A percentile compares a stretch with the other conserved stretches of the same genome.
These are phyloP conservation scores for Globisporangium rhizosaccharum DNA, from an alignment of 352 stramenopile species.

Conservation along the genomic window DNA sequence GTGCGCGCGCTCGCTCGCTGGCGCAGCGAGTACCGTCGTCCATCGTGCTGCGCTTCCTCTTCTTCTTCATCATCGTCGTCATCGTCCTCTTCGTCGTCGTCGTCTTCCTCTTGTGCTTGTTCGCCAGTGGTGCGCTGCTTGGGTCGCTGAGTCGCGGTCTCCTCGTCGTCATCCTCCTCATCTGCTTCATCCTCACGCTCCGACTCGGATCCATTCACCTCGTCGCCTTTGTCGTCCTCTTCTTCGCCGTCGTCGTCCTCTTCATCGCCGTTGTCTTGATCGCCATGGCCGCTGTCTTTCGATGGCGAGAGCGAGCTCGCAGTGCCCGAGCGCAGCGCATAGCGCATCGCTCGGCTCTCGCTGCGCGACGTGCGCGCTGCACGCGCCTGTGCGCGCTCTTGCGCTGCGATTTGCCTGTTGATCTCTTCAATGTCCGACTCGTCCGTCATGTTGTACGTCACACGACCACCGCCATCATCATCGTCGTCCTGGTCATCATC, in stretches of 20 bases:
- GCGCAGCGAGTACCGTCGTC: conserved; percentile 9
- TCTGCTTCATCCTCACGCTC: conserved; percentile 11
- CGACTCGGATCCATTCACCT: no score
- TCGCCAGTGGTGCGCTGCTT: conserved; percentile 3
- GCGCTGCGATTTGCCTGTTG: conserved; percentile 39
- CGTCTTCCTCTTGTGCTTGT: conserved; percentile 15
- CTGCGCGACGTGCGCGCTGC: conserved; percentile 15
- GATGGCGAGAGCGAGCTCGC: conserved; percentile 26
- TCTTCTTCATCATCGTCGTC: conserved; percentile 3
- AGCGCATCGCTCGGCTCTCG: conserved; percentile 34
- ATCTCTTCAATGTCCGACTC: conserved; percentile 53
- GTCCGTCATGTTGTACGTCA: conserved; percentile 29
- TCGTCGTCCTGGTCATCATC: conserved; percentile 29
- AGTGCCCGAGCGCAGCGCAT: conserved; percentile 54
- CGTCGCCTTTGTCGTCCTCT: conserved; percentile 7
- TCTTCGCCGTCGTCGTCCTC: conserved; percentile 17
- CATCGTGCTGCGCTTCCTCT: conserved; percentile 5
- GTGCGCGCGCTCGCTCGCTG: conserved; percentile 10
- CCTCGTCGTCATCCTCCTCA: conserved; percentile 26
- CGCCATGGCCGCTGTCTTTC: conserved; percentile 13
- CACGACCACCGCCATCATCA: conserved; percentile 14
- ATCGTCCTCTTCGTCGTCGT: conserved; percentile 19
- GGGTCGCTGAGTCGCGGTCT: conserved; percentile 3
- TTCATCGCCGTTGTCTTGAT: conserved; percentile 22
- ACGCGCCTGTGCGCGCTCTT: conserved; percentile 31